A percentile compares a stretch with the other conserved stretches of the same genome.
Evolutionary conservation across 495 filamentous ascomycete genomes (phyloP).

Genomic region (Hypoxylon lenormandii): DNA sequence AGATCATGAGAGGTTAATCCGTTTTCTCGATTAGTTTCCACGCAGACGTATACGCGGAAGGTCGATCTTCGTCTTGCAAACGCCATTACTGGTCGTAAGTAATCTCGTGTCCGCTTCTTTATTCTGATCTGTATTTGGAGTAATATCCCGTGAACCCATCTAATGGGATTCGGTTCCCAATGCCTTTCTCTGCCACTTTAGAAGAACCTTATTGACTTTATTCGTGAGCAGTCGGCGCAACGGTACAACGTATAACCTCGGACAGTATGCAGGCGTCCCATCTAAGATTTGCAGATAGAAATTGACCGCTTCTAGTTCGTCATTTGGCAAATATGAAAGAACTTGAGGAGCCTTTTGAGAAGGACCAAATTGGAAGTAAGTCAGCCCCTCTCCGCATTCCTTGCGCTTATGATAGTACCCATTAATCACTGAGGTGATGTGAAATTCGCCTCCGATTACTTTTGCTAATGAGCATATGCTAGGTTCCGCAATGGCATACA

Average conservation of each 20-base stretch:
- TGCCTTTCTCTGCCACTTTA: too few relatives aligned
- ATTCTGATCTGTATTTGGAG: too few relatives aligned
- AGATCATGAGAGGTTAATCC: too few relatives aligned
- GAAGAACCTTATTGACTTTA: too few relatives aligned
- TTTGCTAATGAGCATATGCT: slow-evolving; percentile 9
- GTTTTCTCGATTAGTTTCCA: slow-evolving; percentile 41
- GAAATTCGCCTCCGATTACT: not conserved
- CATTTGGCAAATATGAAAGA: slow-evolving; percentile 75
- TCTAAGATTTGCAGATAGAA: too few relatives aligned
- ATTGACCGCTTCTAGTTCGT: slow-evolving; percentile 58
- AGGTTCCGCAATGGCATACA: slow-evolving; percentile 77
- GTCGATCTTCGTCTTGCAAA: slow-evolving; percentile 85
- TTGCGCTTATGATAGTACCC: too few relatives aligned
- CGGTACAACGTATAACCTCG: slow-evolving; percentile 74
- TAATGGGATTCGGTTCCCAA: too few relatives aligned
- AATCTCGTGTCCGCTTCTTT: too few relatives aligned
- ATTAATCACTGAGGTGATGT: too few relatives aligned
- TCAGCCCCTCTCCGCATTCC: not conserved
- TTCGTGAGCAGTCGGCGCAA: slow-evolving; percentile 70
- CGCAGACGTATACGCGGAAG: slow-evolving; percentile 72
- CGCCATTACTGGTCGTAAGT: slow-evolving; percentile 72
- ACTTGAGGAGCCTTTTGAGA: slow-evolving; percentile 93
- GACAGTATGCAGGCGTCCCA: slow-evolving; percentile 15
- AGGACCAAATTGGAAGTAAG: slow-evolving; percentile 71
- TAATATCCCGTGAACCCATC: too few relatives aligned